Evolutionary conservation across 2,329 filamentous ascomycete species (phyloP).

Genomic region (Fusarium sp.): DNA sequence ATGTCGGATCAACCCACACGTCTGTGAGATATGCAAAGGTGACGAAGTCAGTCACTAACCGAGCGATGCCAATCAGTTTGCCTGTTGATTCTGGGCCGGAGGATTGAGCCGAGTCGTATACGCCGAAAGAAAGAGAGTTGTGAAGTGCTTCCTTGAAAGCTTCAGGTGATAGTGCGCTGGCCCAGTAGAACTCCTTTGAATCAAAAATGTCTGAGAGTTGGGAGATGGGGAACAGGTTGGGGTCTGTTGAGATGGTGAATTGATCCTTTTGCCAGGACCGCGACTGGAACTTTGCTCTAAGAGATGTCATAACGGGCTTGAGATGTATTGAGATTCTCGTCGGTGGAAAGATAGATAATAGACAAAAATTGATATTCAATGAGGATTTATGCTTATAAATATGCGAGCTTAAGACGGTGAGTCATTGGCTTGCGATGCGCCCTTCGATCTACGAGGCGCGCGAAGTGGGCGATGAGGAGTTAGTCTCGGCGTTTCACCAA

Average conservation of each 20-base stretch:
- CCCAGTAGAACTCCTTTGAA: slow-evolving; percentile 65
- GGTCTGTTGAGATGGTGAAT: slow-evolving; percentile 66
- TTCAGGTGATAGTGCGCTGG: slow-evolving; percentile 55
- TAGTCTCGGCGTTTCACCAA: not conserved
- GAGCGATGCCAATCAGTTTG: slow-evolving; percentile 45
- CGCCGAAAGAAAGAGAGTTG: slow-evolving; percentile 64
- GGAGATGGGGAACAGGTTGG: slow-evolving; percentile 57
- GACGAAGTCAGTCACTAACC: slow-evolving; percentile 70
- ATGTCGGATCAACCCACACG: slow-evolving; percentile 65
- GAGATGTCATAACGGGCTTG: not conserved
- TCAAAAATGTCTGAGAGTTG: slow-evolving; percentile 59
- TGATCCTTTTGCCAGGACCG: slow-evolving; percentile 53
- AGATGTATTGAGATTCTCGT: fast-evolving
- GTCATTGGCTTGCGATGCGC: not conserved
- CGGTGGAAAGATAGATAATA: fast-evolving
- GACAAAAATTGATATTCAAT: fast-evolving
- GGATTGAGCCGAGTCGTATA: slow-evolving; percentile 51
- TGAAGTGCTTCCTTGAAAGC: slow-evolving; percentile 57
- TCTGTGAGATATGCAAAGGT: slow-evolving; percentile 72
- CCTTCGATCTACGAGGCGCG: not conserved
- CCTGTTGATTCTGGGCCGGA: not conserved
- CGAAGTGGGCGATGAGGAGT: not conserved
- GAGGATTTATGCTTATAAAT: not conserved
- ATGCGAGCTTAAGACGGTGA: not conserved
- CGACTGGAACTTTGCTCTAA: not conserved